These are phyloP conservation scores for Talaromyces sp. DNA, from an alignment of 2,329 filamentous ascomycete species.

Conservation along the genomic window DNA sequence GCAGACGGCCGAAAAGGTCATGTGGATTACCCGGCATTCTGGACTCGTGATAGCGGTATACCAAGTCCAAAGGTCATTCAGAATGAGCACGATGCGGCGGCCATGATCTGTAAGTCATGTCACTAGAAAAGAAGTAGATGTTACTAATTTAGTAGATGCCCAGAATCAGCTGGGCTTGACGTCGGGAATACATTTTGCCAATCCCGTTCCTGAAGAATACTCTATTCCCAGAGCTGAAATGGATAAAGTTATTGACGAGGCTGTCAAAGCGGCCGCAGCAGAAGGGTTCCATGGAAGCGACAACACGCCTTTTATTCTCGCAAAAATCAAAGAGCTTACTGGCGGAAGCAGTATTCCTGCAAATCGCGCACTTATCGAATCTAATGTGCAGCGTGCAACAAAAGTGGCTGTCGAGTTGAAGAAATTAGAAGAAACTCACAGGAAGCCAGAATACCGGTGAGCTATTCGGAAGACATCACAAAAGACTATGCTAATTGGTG, in stretches of 20 bases:
- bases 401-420: slow-evolving; percentile 62
- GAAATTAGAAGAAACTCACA: slow-evolving; percentile 48
- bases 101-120: slow-evolving; percentile 65
- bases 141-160: slow-evolving; percentile 50
- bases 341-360: slow-evolving; percentile 67
- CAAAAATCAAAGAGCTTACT: slow-evolving; percentile 74
- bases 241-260: slow-evolving; percentile 64
- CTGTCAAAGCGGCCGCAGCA: slow-evolving; percentile 61
- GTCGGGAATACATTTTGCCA: slow-evolving; percentile 82
- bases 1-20: slow-evolving; percentile 69
- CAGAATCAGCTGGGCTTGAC: slow-evolving; percentile 69
- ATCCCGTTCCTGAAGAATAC: slow-evolving; percentile 71
- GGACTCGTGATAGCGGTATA: slow-evolving; percentile 79
- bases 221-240: slow-evolving; percentile 70
- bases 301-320: slow-evolving; percentile 81
- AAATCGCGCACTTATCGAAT: slow-evolving; percentile 67
- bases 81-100: slow-evolving; percentile 77
- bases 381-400: slow-evolving; percentile 64
- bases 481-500: slow-evolving; percentile 33
- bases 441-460: slow-evolving; percentile 35
- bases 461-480: slow-evolving; percentile 28
- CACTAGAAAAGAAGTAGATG: not conserved
- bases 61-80: slow-evolving; percentile 72
- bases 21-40: slow-evolving; percentile 90
- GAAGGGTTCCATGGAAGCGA: slow-evolving; percentile 67